Evolutionary conservation across 2,329 filamentous ascomycete genomes (phyloP).

Genomic region (Dichotomopilus funicola): DNA sequence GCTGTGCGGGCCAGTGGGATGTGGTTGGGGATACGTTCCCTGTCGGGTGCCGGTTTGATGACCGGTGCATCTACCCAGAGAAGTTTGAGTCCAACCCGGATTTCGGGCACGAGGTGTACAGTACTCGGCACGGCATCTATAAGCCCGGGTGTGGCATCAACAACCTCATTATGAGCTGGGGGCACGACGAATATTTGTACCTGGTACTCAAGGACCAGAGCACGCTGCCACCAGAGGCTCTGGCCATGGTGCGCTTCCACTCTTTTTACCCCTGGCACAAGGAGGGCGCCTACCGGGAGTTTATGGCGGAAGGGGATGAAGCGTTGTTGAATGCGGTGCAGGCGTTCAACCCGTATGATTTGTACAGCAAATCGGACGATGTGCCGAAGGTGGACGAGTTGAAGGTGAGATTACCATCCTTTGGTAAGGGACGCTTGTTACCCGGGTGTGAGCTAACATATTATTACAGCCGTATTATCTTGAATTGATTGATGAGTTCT

Average conservation of each 20-base stretch:
- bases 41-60: constrained; percentile 68
- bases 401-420: constrained; percentile 46
- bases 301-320: constrained; percentile 79
- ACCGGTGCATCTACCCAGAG: constrained; percentile 72
- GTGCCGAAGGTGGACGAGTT: constrained; percentile 69
- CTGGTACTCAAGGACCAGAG: constrained; percentile 79
- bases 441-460: background rate
- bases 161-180: constrained; percentile 86
- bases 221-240: constrained; percentile 68
- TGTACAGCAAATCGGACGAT: constrained; percentile 87
- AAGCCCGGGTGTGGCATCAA: constrained; percentile 70
- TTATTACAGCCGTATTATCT: constrained; percentile 59
- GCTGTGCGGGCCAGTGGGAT: constrained; percentile 86
- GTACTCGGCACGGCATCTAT: constrained; percentile 75
- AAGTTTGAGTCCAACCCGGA: constrained; percentile 77
- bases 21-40: constrained; percentile 84
- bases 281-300: constrained; percentile 69
- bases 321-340: constrained; percentile 73
- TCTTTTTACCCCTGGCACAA: constrained; percentile 90
- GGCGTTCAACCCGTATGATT: constrained; percentile 85
- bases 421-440: background rate
- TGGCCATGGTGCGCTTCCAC: constrained; percentile 92
- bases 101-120: constrained; percentile 61
- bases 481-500: constrained; percentile 68
- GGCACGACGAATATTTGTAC: constrained; percentile 84